phyloP scores from a whole-genome alignment of 345 rosid genomes.

The Hibiscus tridactylites region DNA sequence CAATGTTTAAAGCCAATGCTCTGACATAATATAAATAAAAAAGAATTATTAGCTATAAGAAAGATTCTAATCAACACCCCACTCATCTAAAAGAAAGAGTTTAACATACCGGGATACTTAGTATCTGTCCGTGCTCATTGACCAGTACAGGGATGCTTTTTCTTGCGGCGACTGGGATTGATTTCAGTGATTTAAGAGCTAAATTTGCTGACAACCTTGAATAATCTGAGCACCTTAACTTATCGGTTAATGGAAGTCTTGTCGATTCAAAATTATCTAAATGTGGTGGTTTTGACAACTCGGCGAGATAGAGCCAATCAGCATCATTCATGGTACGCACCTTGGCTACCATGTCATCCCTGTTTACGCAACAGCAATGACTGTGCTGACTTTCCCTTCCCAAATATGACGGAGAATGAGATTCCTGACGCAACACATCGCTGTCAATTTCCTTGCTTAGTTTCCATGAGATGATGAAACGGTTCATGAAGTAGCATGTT shows the following conservation, averaged over 20 bases:
- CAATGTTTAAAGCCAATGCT: conserved; percentile 65
- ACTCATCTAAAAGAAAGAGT: conserved; percentile 1
- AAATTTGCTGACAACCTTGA: conserved; percentile 37
- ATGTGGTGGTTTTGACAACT: conserved; percentile 36
- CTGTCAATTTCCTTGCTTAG: conserved; percentile 16
- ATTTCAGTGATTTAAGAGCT: conserved; percentile 45
- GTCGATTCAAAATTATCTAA: conserved; percentile 21
- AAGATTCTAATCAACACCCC: not conserved
- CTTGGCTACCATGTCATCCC: conserved; percentile 27
- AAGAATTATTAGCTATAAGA: not conserved
- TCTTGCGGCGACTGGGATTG: conserved; percentile 64
- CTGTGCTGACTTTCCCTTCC: no score
- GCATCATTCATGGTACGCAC: conserved; percentile 64
- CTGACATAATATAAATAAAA: conserved; percentile 29
- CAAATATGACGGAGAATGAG: not conserved
- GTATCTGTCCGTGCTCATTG: conserved; percentile 37
- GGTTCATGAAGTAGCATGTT: conserved; percentile 60
- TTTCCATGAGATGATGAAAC: conserved; percentile 66
- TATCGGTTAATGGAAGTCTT: conserved; percentile 12
- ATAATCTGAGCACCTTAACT: conserved; percentile 19
- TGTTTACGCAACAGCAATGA: conserved; percentile 22
- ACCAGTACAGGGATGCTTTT: conserved; percentile 72
- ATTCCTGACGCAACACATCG: conserved; percentile 8
- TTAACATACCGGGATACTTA: conserved; percentile 63
- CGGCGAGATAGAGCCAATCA: conserved; percentile 73